Base-by-base conservation (phyloP, 345 rosid genomes). In the Boechera stricta region DNA sequence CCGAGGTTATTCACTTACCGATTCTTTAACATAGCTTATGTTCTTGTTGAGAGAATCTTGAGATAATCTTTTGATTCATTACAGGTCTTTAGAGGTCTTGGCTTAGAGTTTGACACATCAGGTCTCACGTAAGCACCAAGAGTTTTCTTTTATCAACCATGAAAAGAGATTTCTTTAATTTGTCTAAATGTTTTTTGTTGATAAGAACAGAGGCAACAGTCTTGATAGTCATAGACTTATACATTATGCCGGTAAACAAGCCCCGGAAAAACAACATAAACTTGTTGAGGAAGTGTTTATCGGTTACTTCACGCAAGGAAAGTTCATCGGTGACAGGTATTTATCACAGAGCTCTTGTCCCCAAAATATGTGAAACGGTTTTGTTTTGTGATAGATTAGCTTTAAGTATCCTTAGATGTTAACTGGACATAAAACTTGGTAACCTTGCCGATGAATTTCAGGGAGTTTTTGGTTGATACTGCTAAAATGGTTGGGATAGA, bases 181-280 rank as follows among this genome's bases (percentile, higher is more conserved):
- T 38, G n/a, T 53, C 49, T 42, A 33, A 71, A 78, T 21, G 31
- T 32, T 69, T 12, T 64, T 13, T 44, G 67, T 47, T 65, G 57
- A 31, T 47, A 44, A 76, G 33, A 32, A 57, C 86, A 94, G 97
- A 75, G 98, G 97, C 58, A 89, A 61, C 66, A 85, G 92, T 45
- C 38, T 91, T 44, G 98, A 94, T 67, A 94, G 98, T 82, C 97
- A 94, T 79, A 88, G 97, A 86, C 89, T 92, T 77, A 82, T 90
- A 68, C 81, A 86, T 82, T 87, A 84, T 66, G 86, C 93, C 12
- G 95, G 95, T 64, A 76, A 87, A 51, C 85, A 84, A 48, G 86
- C 85, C 12, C 75, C 76, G 33, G 90, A 88, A 4, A 94, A 89
- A 85, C 98, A 90, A 65, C 88, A 94, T 77, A 67, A 75, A 55